A percentile compares a stretch with the other conserved stretches of the same genome.
Evolutionary conservation across 2,329 filamentous ascomycete species (phyloP).

Genomic region (Paramyrothecium sp.): DNA sequence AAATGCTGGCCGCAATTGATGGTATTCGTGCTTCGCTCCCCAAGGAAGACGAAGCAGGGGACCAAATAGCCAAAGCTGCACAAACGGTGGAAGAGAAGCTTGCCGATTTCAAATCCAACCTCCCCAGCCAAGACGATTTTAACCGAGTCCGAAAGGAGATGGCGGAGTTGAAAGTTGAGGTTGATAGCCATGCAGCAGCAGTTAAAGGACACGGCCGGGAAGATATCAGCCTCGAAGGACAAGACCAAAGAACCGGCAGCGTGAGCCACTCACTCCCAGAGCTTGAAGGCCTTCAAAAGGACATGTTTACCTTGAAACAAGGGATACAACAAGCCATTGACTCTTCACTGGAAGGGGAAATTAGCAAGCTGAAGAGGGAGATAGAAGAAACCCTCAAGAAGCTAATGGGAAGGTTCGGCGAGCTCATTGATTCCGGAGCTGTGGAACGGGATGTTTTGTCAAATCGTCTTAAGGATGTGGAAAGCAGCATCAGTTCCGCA

Average conservation of each 20-base stretch:
- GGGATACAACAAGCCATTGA: background rate
- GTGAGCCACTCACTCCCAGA: background rate
- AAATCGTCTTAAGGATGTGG: background rate
- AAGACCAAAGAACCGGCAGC: too few species aligned
- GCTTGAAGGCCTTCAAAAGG: background rate
- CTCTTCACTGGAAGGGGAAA: background rate
- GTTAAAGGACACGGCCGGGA: background rate
- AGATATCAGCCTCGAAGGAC: background rate
- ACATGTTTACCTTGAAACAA: conserved; percentile 1
- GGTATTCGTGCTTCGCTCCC: background rate
- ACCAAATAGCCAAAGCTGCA: background rate
- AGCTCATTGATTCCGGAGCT: background rate
- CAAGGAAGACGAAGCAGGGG: background rate
- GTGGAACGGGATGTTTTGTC: background rate
- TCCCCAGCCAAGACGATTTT: background rate
- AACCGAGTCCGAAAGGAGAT: background rate
- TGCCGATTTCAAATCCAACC: background rate
- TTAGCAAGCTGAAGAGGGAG: background rate
- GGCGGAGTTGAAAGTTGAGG: background rate
- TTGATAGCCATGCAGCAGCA: background rate
- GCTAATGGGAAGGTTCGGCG: background rate
- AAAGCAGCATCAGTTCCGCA: background rate
- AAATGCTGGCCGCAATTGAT: background rate
- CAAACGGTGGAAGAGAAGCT: background rate
- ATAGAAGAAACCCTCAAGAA: background rate